Evolutionary conservation across 2,329 filamentous ascomycete species (phyloP).

Genomic region (Thermoascus crustaceus): DNA sequence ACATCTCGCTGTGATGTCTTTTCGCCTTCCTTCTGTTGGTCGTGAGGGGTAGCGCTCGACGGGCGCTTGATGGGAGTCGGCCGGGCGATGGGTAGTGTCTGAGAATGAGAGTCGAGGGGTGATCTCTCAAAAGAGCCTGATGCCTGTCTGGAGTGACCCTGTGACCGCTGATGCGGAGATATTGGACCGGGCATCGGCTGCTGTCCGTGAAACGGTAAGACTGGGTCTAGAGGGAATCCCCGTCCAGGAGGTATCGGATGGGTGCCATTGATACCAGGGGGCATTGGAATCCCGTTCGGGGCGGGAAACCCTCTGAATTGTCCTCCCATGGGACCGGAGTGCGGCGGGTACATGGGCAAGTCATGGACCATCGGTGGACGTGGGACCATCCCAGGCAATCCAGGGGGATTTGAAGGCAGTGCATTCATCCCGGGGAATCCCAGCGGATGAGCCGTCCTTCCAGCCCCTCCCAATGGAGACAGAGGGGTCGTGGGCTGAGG

Average conservation of each 20-base stretch:
- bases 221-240: constrained; percentile 44
- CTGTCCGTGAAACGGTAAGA: constrained; percentile 34
- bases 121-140: constrained; percentile 56
- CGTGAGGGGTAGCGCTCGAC: constrained; percentile 57
- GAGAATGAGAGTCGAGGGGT: constrained; percentile 50
- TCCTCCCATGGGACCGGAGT: constrained; percentile 43
- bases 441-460: constrained; percentile 48
- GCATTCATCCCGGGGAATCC: constrained; percentile 44
- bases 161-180: constrained; percentile 33
- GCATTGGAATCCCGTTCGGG: constrained; percentile 45
- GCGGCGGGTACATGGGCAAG: constrained; percentile 48
- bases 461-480: constrained; percentile 56
- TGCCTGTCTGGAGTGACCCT: constrained; percentile 65
- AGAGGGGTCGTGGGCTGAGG: constrained; percentile 54
- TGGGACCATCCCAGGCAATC: constrained; percentile 46
- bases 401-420: constrained; percentile 47
- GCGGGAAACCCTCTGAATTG: constrained; percentile 48
- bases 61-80: constrained; percentile 85
- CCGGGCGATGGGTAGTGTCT: constrained; percentile 66
- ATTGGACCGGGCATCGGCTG: constrained; percentile 36
- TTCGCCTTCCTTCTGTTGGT: constrained; percentile 35
- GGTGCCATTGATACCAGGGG: constrained; percentile 54
- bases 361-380: constrained; percentile 44
- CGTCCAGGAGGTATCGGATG: constrained; percentile 52
- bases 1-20: constrained; percentile 47